phyloP scores from a whole-genome alignment of 495 filamentous ascomycete genomes.

The Trichoderma asperelloides region DNA sequence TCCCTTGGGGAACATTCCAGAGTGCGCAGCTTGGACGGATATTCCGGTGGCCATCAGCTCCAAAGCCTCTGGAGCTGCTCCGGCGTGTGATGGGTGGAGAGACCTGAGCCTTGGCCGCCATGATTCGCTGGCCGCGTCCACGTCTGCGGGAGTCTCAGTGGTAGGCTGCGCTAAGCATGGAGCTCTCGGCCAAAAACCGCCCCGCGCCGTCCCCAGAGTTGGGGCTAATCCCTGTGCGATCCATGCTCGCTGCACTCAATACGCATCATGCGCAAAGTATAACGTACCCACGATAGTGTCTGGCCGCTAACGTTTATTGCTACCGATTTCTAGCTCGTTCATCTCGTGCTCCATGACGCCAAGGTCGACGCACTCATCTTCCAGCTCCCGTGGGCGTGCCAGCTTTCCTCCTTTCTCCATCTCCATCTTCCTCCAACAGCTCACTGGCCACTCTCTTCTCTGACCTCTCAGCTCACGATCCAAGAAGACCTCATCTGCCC shows the following conservation, averaged over 20 bases:
- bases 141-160: not conserved
- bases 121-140: not conserved
- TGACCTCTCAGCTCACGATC: conserved; percentile 24
- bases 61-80: not conserved
- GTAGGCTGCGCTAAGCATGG: conserved; percentile 3
- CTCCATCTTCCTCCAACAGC: conserved; percentile 18
- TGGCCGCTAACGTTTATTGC: not conserved
- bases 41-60: conserved; percentile 1
- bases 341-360: conserved; percentile 24
- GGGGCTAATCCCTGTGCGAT: conserved; percentile 5
- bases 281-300: conserved; percentile 1
- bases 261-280: not conserved
- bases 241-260: not conserved
- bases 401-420: conserved; percentile 14
- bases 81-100: conserved; percentile 3
- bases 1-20: conserved; percentile 5
- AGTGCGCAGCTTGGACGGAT: not conserved
- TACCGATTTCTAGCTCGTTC: conserved; percentile 16
- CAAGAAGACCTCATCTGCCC: conserved; percentile 33
- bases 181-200: conserved; percentile 5
- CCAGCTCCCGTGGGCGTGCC: conserved; percentile 3
- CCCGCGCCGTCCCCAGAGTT: conserved; percentile 7
- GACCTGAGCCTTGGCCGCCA: not conserved
- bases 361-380: conserved; percentile 17
- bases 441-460: conserved; percentile 30